Base-by-base conservation (phyloP, 2,329 filamentous ascomycete genomes). In the Talaromyces islandicus region DNA sequence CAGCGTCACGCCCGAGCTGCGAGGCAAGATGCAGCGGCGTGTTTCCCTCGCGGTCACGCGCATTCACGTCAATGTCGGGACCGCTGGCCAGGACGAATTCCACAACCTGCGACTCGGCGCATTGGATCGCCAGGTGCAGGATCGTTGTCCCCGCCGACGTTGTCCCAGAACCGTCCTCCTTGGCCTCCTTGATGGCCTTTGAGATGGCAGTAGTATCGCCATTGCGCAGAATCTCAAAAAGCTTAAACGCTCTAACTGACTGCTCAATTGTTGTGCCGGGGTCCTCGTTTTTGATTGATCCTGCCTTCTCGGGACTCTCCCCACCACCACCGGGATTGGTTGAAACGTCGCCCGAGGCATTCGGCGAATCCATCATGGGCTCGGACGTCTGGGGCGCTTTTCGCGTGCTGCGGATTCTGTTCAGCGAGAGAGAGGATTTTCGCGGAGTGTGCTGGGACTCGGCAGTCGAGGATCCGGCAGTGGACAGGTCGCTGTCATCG, bases 71-170 rank as follows among this genome's bases (percentile, higher is more conserved):
- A 58, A 95, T 80, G 48, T 76, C 82, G 30, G 88, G 85, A 63
- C 91, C 80, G 57, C 82, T 81, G 1, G 91, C 92, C 50, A 99
- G 78, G n/a, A 97, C 89, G 69, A 93, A 97, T 73, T 99, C 92
- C 58, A 99, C 89, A 29, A 99, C 92, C 21, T 91, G 88, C 54
- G 89, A 84, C 73, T 97, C 94, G 55, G 94, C 93, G 75, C 93
- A 97, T 76, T 99, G 94, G 51, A 97, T 91, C 27, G 94, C 92
- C 46, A 99, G 81, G 73, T 99, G 93, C 41, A 99, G 81, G 48
- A 97, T 88, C 1, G 91, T 94, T 0, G 92, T 97, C 73, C 60
- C 80, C 69, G 65, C 73, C 75, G 65, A 73, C 68, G 62, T 75
- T 69, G 63, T 74, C 72, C 61, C 78, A 12, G 21, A 12, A 74